These are phyloP conservation scores for Fusarium sacchari DNA, from an alignment of 2,329 filamentous ascomycete species.

Conservation along the genomic window DNA sequence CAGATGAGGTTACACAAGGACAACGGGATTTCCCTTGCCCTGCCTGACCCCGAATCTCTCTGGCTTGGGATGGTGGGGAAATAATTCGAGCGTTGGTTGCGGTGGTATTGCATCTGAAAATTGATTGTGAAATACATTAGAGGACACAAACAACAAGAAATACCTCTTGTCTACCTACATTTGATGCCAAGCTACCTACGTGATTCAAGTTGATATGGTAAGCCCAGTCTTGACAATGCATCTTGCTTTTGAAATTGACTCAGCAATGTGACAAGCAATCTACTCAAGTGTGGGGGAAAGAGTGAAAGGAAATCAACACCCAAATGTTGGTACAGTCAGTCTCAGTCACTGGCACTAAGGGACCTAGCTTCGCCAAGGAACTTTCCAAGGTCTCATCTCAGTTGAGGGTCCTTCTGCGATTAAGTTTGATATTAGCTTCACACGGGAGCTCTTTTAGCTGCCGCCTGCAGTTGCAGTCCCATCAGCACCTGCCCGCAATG, in stretches of 20 bases:
- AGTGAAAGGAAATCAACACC: background rate
- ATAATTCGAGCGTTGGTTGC: background rate
- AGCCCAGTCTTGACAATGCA: background rate
- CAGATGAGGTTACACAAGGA: slow-evolving; percentile 8
- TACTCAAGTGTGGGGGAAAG: background rate
- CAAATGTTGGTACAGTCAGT: background rate
- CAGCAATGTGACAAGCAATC: background rate
- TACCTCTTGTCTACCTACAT: background rate
- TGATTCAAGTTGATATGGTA: background rate
- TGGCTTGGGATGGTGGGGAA: background rate
- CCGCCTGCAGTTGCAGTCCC: background rate
- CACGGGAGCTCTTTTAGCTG: slow-evolving; percentile 11
- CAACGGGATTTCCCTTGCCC: background rate
- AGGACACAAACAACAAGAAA: background rate
- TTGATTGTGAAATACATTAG: background rate
- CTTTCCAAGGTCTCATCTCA: background rate
- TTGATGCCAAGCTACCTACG: background rate
- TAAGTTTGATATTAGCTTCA: slow-evolving; percentile 13
- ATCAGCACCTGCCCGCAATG: background rate
- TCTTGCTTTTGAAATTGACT: background rate
- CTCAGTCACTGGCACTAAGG: background rate
- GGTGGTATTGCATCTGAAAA: background rate
- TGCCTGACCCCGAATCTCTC: background rate
- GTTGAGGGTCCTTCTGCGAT: background rate
- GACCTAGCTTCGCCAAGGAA: background rate